phyloP scores from a whole-genome alignment of 1,139 yeast species.

The Kurtzmaniella quercitrusa region DNA sequence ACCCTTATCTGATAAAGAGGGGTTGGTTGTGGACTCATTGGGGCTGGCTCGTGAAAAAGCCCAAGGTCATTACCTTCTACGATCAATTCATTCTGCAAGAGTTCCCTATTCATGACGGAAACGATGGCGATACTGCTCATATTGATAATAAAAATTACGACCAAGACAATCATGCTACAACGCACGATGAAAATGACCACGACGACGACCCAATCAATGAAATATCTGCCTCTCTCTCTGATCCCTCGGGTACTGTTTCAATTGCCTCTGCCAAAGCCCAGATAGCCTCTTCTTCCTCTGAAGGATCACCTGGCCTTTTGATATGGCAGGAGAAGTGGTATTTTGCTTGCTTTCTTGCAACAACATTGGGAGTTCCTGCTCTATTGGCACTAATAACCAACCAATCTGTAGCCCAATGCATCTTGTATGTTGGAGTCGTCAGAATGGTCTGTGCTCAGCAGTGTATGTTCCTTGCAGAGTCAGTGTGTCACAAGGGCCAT shows the following conservation, averaged over 20 bases:
- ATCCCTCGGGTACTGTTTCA: background rate
- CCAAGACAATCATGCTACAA: no score
- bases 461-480: constrained; percentile 50
- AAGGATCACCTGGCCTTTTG: constrained; percentile 14
- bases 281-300: background rate
- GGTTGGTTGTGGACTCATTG: constrained; percentile 59
- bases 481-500: constrained; percentile 52
- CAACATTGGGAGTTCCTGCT: constrained; percentile 49
- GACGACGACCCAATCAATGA: background rate
- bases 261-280: background rate
- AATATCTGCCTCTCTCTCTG: background rate
- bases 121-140: background rate
- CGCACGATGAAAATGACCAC: no score
- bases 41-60: constrained; percentile 60
- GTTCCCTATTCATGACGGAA: constrained; percentile 24
- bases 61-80: constrained; percentile 35
- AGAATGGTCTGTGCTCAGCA: constrained; percentile 58
- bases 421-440: constrained; percentile 59
- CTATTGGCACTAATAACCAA: constrained; percentile 31
- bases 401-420: constrained; percentile 50
- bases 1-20: constrained; percentile 60
- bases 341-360: constrained; percentile 35
- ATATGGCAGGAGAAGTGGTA: constrained; percentile 58
- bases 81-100: constrained; percentile 37
- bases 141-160: background rate